A percentile compares a stretch with the other conserved stretches of the same genome.
These are phyloP conservation scores for Pulchroboletus neoregius DNA, from an alignment of 1,284 basidiomycete species.

Conservation along the genomic window DNA sequence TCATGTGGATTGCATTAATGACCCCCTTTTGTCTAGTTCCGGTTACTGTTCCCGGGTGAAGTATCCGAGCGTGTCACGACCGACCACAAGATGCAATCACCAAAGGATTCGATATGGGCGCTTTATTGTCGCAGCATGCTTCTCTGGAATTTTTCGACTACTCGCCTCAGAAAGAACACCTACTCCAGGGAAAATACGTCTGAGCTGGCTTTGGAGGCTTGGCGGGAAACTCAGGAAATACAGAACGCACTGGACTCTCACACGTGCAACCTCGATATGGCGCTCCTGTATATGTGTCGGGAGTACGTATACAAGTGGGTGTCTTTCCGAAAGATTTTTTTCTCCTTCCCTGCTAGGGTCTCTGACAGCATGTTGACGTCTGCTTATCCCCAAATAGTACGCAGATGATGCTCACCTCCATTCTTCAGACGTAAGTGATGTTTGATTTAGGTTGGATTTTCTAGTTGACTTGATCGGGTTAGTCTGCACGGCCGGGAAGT, in stretches of 20 bases:
- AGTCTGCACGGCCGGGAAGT: conserved; percentile 46
- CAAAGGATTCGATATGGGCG: conserved; percentile 74
- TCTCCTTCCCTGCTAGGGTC: conserved; percentile 7
- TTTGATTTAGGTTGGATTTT: background rate
- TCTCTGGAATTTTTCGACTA: conserved; percentile 65
- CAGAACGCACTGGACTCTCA: conserved; percentile 64
- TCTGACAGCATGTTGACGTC: conserved; percentile 13
- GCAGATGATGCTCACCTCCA: conserved; percentile 61
- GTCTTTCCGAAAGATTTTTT: conserved; percentile 3
- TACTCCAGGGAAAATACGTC: conserved; percentile 49
- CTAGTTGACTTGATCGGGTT: conserved; percentile 7
- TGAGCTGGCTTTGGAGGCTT: conserved; percentile 56
- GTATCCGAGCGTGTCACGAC: conserved; percentile 45
- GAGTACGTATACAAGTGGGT: conserved; percentile 75
- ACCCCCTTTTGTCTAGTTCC: conserved; percentile 38
- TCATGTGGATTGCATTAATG: conserved; percentile 10
- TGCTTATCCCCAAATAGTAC: conserved; percentile 42
- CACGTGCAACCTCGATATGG: conserved; percentile 61
- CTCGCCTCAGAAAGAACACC: conserved; percentile 42
- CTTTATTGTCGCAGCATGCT: conserved; percentile 76
- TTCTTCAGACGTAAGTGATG: conserved; percentile 56
- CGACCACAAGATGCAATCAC: conserved; percentile 41
- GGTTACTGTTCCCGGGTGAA: conserved; percentile 59
- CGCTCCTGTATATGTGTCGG: conserved; percentile 60
- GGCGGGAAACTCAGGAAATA: conserved; percentile 59